These are phyloP conservation scores for Blastosporella zonata DNA, from an alignment of 1,284 basidiomycete species.

Conservation along the genomic window DNA sequence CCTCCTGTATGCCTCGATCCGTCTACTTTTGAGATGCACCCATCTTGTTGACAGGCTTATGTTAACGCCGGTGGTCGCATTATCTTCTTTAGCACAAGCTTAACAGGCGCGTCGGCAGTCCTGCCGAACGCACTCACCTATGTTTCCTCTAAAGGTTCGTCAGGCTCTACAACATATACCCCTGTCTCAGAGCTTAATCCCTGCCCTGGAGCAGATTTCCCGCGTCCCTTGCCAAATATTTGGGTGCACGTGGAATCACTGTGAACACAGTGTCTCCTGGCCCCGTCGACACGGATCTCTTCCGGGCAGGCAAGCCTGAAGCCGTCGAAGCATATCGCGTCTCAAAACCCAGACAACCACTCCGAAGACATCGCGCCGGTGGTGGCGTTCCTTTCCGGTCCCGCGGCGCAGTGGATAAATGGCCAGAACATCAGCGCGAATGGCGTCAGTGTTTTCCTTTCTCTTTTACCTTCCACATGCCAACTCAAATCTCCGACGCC, in stretches of 20 bases:
- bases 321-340: constrained; percentile 42
- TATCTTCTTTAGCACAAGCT: constrained; percentile 53
- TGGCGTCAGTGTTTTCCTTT: constrained; percentile 36
- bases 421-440: constrained; percentile 55
- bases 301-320: constrained; percentile 50
- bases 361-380: constrained; percentile 54
- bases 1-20: constrained; percentile 34
- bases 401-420: constrained; percentile 53
- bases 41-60: background rate
- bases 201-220: constrained; percentile 53
- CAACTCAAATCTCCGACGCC: background rate
- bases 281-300: constrained; percentile 51
- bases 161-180: background rate
- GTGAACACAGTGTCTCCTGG: constrained; percentile 59
- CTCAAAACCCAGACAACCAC: constrained; percentile 41
- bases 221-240: constrained; percentile 57
- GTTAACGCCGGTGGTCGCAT: constrained; percentile 43
- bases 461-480: background rate
- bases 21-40: background rate
- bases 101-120: constrained; percentile 43
- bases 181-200: background rate
- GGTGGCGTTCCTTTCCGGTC: constrained; percentile 50
- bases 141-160: constrained; percentile 44
- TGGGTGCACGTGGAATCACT: constrained; percentile 49
- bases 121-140: constrained; percentile 49